A percentile compares a stretch with the other conserved stretches of the same genome.
These are phyloP conservation scores for Elymus sibiricus DNA, from an alignment of 176 grass and related monocot genomes.

Conservation along the genomic window DNA sequence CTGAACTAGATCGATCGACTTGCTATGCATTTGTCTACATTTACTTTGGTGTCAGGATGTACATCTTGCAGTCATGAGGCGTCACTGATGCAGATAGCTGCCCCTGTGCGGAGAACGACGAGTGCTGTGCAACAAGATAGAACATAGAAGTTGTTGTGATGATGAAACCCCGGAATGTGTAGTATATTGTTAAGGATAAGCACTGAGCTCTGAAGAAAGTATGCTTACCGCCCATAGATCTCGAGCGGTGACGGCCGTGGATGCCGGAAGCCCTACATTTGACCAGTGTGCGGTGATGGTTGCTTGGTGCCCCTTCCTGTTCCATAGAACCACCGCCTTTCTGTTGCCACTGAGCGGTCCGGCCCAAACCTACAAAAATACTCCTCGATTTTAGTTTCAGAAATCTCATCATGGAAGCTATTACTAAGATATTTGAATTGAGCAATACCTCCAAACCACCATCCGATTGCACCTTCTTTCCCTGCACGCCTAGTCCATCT, in stretches of 20 bases:
- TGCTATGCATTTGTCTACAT: not conserved
- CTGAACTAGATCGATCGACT: slow-evolving; percentile 20
- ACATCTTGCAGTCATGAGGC: slow-evolving; percentile 89
- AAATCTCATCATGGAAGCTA: not conserved
- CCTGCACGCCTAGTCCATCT: slow-evolving; percentile 85
- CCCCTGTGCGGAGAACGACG: slow-evolving; percentile 40
- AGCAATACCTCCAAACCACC: slow-evolving; percentile 56
- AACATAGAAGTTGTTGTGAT: too few species aligned
- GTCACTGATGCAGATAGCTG: slow-evolving; percentile 51
- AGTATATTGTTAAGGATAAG: not conserved
- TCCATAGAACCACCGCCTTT: slow-evolving; percentile 84
- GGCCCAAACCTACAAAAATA: slow-evolving; percentile 61
- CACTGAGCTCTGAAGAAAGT: not conserved
- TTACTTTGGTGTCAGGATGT: slow-evolving; percentile 58
- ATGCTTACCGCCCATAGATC: slow-evolving; percentile 86
- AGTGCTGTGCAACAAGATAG: slow-evolving; percentile 37
- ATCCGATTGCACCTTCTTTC: slow-evolving; percentile 72
- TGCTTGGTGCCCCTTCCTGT: slow-evolving; percentile 50
- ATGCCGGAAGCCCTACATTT: slow-evolving; percentile 52
- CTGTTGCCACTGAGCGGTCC: slow-evolving; percentile 63
- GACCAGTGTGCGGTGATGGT: slow-evolving; percentile 63
- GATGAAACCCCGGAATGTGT: not conserved
- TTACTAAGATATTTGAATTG: not conserved
- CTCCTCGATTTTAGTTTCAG: not conserved
- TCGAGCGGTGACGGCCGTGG: slow-evolving; percentile 48